A percentile compares a stretch with the other conserved stretches of the same genome.
phyloP scores from a whole-genome alignment of 140 eudicot species.

The Anethum foeniculum region DNA sequence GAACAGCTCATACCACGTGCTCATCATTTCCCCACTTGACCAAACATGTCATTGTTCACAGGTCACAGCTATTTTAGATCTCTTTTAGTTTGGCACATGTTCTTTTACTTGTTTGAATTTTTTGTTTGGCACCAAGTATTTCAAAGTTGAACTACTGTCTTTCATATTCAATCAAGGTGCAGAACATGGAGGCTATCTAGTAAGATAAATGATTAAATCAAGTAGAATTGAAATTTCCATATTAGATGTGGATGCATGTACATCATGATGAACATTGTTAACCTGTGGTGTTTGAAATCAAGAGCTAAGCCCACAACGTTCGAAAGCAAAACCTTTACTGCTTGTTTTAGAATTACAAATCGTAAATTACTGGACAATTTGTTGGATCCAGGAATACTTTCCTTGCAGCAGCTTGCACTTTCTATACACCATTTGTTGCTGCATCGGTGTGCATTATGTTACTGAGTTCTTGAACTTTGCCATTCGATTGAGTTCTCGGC shows the following conservation, averaged over 20 bases:
- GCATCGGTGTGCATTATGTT: constrained; percentile 43
- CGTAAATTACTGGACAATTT: constrained; percentile 17
- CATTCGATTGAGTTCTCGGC: constrained; percentile 62
- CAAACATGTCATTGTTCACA: background rate
- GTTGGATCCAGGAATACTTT: constrained; percentile 11
- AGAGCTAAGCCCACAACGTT: background rate
- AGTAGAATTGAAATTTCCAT: background rate
- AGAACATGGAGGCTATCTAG: background rate
- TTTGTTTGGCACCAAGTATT: background rate
- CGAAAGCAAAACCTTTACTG: constrained; percentile 5
- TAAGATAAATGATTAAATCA: constrained; percentile 7
- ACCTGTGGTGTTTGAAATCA: background rate
- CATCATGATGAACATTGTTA: constrained; percentile 1
- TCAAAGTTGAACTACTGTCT: background rate
- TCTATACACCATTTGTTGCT: constrained; percentile 45
- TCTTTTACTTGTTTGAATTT: background rate
- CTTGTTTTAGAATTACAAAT: constrained; percentile 16
- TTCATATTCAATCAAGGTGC: background rate
- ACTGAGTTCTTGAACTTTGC: constrained; percentile 57
- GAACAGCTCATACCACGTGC: background rate
- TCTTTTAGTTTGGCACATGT: background rate
- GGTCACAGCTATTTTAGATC: background rate
- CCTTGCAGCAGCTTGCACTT: constrained; percentile 15
- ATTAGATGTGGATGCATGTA: constrained; percentile 5
- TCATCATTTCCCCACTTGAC: background rate